A percentile compares a stretch with the other conserved stretches of the same genome.
Conservation (phyloP, 2,329 filamentous ascomycete species). For the Pseudogymnoascus sp. region DNA sequence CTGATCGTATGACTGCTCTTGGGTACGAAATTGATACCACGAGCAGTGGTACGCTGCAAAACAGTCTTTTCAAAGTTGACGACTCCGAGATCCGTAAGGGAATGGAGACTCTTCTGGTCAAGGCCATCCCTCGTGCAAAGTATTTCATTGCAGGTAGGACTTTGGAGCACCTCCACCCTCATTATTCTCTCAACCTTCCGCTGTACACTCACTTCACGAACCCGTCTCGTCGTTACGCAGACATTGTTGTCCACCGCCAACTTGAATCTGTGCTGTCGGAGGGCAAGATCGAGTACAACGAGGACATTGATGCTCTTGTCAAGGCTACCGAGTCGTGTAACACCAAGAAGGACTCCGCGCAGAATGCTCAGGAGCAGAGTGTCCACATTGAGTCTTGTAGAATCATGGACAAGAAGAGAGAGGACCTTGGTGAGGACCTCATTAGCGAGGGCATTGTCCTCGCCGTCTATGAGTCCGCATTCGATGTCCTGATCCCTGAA, state of each 20-base stretch:
- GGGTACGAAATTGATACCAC: conserved; percentile 84
- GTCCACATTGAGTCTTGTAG: conserved; percentile 97
- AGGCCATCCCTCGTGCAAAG: conserved; percentile 93
- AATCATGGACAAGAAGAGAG: conserved; percentile 85
- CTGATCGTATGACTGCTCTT: conserved; percentile 84
- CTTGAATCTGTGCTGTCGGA: conserved; percentile 79
- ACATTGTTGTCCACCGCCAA: conserved; percentile 92
- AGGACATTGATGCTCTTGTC: conserved; percentile 78
- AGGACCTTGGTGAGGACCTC: conserved; percentile 81
- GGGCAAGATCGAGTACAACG: conserved; percentile 73
- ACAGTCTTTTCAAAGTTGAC: conserved; percentile 88
- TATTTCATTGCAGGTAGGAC: conserved; percentile 84
- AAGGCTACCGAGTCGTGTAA: conserved; percentile 96
- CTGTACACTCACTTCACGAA: conserved; percentile 97
- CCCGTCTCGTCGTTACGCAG: conserved; percentile 87
- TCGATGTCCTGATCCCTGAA: conserved; percentile 95
- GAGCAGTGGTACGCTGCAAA: conserved; percentile 86
- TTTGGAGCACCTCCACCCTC: conserved; percentile 67
- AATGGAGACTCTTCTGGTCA: conserved; percentile 92
- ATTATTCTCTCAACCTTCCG: conserved; percentile 88
- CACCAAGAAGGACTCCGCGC: conserved; percentile 97
- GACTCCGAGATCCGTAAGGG: conserved; percentile 88
- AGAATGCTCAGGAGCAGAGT: conserved; percentile 96
- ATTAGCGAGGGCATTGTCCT: conserved; percentile 94
- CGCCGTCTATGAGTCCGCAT: conserved; percentile 96